Base-by-base conservation (phyloP, 331 rosid genomes). In the Stylosanthes scabra region DNA sequence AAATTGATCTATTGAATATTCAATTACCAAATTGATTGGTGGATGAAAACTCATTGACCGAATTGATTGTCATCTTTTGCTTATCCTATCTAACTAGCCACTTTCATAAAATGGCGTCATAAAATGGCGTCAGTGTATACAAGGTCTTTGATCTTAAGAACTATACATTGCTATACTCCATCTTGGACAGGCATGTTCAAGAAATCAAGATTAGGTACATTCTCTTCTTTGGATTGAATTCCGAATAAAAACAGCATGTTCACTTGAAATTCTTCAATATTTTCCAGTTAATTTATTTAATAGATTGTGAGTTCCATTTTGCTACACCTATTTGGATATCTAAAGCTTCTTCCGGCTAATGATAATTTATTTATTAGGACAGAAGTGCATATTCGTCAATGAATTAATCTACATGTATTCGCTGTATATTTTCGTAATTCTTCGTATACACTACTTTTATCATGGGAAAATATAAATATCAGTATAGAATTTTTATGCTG, bases 61-160 rank as follows among this genome's bases (percentile, higher is more conserved):
- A 31, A 31, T 31, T 31, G 37, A 31, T 31, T 31, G 37, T 31
- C 5, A 31, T 31, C 5, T 31, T 5, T 5, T 65, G 8, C 11
- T 60, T 61, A 40, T 46, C 66, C 77, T 45, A 63, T 62, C 72
- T 69, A 37, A 80, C 63, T n/a, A n/a, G n/a, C n/a, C n/a, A n/a
- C n/a, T n/a, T n/a, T n/a, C n/a, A n/a, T n/a, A 7, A 29, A 62
- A 59, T 71, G n/a, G n/a, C n/a, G n/a, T 70, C 51, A 54, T 63
- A 59, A 12, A 63, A 39, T 80, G 46, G 54, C 65, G 34, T 72
- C 83, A 92, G 98, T 63, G 78, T 92, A 87, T 92, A 92, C 91
- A 92, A 92, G 86, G 95, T 92, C 78, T 92, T 92, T 67, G 98
- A 92, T 78, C 88, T 92, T 70, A 92, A 90, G 81, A 92, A 92